Evolutionary conservation across 2,329 filamentous ascomycete species (phyloP).

Genomic region (Diaporthe sp.): DNA sequence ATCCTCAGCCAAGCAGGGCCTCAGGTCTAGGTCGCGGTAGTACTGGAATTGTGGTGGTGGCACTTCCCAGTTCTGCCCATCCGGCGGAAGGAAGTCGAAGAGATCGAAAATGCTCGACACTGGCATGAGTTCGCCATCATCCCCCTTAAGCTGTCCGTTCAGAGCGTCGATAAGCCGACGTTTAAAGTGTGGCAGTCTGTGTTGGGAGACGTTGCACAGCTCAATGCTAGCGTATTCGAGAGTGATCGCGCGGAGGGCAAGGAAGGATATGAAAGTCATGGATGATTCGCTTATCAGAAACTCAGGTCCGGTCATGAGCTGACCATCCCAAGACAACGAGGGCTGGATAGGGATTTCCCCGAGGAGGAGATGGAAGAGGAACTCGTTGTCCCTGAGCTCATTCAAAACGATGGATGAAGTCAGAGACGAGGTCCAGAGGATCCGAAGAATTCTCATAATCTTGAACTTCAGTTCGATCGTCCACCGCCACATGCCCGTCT

Average conservation of each 20-base stretch:
- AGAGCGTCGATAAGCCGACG: slow-evolving; percentile 78
- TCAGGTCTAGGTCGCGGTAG: slow-evolving; percentile 77
- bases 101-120: slow-evolving; percentile 90
- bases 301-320: slow-evolving; percentile 69
- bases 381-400: slow-evolving; percentile 84
- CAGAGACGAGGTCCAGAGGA: slow-evolving; percentile 86
- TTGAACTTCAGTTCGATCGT: slow-evolving; percentile 78
- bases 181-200: slow-evolving; percentile 78
- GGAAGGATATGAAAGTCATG: slow-evolving; percentile 80
- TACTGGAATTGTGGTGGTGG: slow-evolving; percentile 68
- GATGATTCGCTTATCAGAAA: slow-evolving; percentile 80
- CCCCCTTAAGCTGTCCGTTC: slow-evolving; percentile 80
- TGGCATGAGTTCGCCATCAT: slow-evolving; percentile 74
- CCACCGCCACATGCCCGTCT: slow-evolving; percentile 74
- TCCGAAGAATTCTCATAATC: slow-evolving; percentile 80
- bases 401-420: slow-evolving; percentile 81
- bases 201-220: slow-evolving; percentile 81
- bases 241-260: slow-evolving; percentile 81
- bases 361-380: slow-evolving; percentile 83
- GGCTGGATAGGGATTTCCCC: slow-evolving; percentile 79
- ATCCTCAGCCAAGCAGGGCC: slow-evolving; percentile 73
- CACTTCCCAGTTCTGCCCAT: slow-evolving; percentile 62
- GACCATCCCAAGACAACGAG: slow-evolving; percentile 80
- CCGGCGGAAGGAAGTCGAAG: slow-evolving; percentile 84
- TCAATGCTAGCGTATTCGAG: slow-evolving; percentile 90